A percentile compares a stretch with the other conserved stretches of the same genome.
Conservation (phyloP, 257 asterid genomes). For the Pogostemon cablin region DNA sequence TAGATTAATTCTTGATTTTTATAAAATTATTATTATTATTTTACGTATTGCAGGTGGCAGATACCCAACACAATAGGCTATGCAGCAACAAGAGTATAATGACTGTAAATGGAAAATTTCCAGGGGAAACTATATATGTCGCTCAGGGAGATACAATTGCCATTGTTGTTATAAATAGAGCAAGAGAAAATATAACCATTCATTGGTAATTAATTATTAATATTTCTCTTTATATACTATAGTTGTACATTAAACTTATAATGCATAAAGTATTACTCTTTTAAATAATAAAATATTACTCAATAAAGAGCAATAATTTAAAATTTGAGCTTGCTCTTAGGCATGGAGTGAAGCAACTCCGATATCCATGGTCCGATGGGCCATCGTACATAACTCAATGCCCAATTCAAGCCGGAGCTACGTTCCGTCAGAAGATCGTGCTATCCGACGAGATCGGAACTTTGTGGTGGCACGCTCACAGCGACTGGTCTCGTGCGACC, state of each 20-base stretch:
- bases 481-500: conserved; percentile 52
- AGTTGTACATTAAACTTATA: no score
- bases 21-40: no score
- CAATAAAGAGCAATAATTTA: no score
- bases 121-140: conserved; percentile 52
- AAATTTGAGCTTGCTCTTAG: conserved; percentile 18
- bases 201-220: conserved; percentile 38
- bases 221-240: no score
- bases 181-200: conserved; percentile 46
- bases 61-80: conserved; percentile 41
- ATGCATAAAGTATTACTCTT: no score
- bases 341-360: conserved; percentile 61
- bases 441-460: conserved; percentile 54
- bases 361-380: conserved; percentile 63
- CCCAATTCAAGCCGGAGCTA: conserved; percentile 50
- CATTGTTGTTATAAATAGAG: conserved; percentile 42
- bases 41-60: conserved; percentile 37
- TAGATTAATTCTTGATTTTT: no score
- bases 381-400: conserved; percentile 62
- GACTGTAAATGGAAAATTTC: conserved; percentile 59
- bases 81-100: conserved; percentile 53
- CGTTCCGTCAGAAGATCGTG: conserved; percentile 43
- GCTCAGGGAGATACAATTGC: conserved; percentile 43
- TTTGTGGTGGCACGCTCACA: conserved; percentile 34
- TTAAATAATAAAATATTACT: no score